phyloP scores from a whole-genome alignment of 2,329 filamentous ascomycete genomes.

The Colletotrichum plurivorum region DNA sequence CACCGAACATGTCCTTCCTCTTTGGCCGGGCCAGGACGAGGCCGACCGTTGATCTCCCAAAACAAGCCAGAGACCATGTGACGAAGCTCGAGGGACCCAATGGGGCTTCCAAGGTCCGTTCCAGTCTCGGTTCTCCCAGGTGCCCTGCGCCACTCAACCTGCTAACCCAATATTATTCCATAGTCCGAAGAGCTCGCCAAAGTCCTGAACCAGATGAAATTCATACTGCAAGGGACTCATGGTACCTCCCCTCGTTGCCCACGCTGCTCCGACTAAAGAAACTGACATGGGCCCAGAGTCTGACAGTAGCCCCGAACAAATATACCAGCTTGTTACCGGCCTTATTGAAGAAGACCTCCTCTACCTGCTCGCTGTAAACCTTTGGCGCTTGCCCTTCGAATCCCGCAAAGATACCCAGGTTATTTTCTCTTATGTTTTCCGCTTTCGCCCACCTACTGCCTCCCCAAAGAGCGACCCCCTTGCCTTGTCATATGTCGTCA shows the following conservation, averaged over 20 bases:
- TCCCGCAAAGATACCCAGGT: conserved; percentile 95
- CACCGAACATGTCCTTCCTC: conserved; percentile 66
- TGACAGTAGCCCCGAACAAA: conserved; percentile 88
- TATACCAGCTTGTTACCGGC: conserved; percentile 86
- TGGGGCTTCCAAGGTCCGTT: conserved; percentile 62
- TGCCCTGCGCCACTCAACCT: not conserved
- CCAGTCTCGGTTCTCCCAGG: not conserved
- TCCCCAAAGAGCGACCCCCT: conserved; percentile 81
- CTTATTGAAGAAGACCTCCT: conserved; percentile 93
- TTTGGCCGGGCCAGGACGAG: conserved; percentile 68
- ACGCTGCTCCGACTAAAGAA: not conserved
- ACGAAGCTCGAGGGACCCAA: conserved; percentile 65
- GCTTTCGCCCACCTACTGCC: conserved; percentile 82
- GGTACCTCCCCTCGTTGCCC: conserved; percentile 64
- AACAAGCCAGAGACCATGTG: conserved; percentile 69
- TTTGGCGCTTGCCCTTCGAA: conserved; percentile 93
- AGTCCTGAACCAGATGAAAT: conserved; percentile 90
- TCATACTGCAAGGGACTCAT: conserved; percentile 92
- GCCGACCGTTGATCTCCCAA: conserved; percentile 67
- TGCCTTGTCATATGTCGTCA: conserved; percentile 89
- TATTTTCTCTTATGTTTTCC: conserved; percentile 95
- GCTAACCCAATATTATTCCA: conserved; percentile 8
- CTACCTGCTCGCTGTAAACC: conserved; percentile 83
- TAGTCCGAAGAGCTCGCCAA: conserved; percentile 91
- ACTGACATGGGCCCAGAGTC: conserved; percentile 70